Percentiles rank a stretch among this genome's conserved stretches.
Evolutionary conservation across 352 stramenopile genomes (phyloP).

Genomic region (Globisporangium irregulare): DNA sequence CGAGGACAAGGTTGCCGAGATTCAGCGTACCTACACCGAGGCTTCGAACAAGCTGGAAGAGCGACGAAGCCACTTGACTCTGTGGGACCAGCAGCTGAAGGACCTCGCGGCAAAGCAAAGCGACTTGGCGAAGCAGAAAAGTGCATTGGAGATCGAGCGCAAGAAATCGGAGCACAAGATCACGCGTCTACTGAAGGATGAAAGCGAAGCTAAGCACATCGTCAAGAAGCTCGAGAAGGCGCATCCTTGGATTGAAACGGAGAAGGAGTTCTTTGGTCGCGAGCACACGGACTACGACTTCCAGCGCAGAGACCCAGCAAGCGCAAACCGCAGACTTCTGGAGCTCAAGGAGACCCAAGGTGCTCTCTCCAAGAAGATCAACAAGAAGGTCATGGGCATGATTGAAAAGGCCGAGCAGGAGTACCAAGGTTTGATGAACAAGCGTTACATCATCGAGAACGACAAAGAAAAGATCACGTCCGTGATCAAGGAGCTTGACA

Average conservation of each 20-base stretch:
- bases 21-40: constrained; percentile 61
- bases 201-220: constrained; percentile 86
- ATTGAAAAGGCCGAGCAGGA: constrained; percentile 99
- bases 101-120: constrained; percentile 82
- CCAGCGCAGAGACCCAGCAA: constrained; percentile 78
- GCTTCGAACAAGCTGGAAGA: constrained; percentile 67
- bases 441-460: constrained; percentile 98
- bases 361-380: constrained; percentile 97
- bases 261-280: constrained; percentile 97
- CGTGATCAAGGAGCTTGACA: constrained; percentile 99
- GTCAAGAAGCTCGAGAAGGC: constrained; percentile 92
- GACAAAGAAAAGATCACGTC: constrained; percentile 99
- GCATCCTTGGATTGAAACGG: constrained; percentile 96
- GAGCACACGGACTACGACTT: constrained; percentile 99
- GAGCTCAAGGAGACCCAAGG: constrained; percentile 93
- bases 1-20: constrained; percentile 56
- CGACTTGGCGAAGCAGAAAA: constrained; percentile 82
- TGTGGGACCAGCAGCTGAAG: constrained; percentile 92
- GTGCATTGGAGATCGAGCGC: constrained; percentile 88
- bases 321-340: constrained; percentile 85
- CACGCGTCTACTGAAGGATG: constrained; percentile 90
- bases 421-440: constrained; percentile 98
- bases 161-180: constrained; percentile 96
- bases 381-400: constrained; percentile 99
- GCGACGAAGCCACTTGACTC: constrained; percentile 60